Conservation (phyloP, 495 filamentous ascomycete species). For the Aspergillus olivimuriae region DNA sequence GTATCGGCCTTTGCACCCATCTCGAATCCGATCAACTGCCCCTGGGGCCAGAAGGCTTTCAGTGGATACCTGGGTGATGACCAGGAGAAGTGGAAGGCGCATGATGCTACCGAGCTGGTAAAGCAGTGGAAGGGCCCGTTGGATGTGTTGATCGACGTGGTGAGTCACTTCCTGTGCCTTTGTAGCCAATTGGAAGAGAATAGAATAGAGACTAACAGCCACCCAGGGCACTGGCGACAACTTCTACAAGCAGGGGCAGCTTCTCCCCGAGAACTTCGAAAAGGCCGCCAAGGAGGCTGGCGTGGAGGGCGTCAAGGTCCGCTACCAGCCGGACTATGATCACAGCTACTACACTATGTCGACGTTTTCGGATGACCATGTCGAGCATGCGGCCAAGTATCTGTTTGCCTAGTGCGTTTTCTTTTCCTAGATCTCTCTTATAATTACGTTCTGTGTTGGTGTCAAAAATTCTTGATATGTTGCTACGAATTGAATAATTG, state of each 20-base stretch:
- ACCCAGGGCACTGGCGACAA: slow-evolving; percentile 78
- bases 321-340: slow-evolving; percentile 91
- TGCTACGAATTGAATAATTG: too few relatives aligned
- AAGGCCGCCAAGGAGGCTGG: slow-evolving; percentile 69
- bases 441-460: neutral
- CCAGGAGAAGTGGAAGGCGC: slow-evolving; percentile 69
- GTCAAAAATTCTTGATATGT: too few relatives aligned
- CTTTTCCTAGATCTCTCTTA: slow-evolving; percentile 5
- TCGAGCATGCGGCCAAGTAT: slow-evolving; percentile 85
- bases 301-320: slow-evolving; percentile 56
- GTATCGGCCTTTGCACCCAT: slow-evolving; percentile 92
- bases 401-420: slow-evolving; percentile 52
- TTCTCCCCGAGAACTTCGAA: slow-evolving; percentile 89
- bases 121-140: slow-evolving; percentile 65
- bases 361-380: slow-evolving; percentile 80
- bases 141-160: slow-evolving; percentile 76
- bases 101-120: slow-evolving; percentile 90
- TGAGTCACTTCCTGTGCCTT: slow-evolving; percentile 26
- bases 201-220: neutral
- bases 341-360: slow-evolving; percentile 96
- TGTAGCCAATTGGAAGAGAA: neutral
- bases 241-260: slow-evolving; percentile 89
- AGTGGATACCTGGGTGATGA: slow-evolving; percentile 77
- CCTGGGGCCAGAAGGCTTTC: slow-evolving; percentile 97
- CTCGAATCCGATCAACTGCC: slow-evolving; percentile 74